Evolutionary conservation across 495 filamentous ascomycete genomes (phyloP), one percentile per base, ranked within the genome.

Genomic region (Parathielavia appendiculata): DNA sequence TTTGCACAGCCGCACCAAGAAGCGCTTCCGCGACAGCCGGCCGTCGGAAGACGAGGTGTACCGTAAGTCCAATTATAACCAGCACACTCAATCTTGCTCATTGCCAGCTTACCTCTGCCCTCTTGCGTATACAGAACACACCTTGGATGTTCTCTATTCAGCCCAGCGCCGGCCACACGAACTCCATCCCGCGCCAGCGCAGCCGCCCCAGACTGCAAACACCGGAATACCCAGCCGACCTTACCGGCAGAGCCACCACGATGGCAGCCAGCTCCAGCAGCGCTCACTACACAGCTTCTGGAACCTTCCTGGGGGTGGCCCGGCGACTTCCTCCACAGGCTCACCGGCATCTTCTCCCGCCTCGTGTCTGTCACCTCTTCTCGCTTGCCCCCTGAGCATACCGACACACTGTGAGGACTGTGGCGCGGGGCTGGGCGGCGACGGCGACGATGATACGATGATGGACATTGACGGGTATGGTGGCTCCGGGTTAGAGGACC

Each of bases 251-350:
- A 56, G 23, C 36, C 64, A 59, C 36, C 64, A 59, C 4, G 59
- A 50, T n/a, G 50, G 40, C 6, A 45, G 4, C 38, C 63, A 66
- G n/a, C 74, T 2, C 38, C 63, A 66, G n/a, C 74, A 79, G 55
- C 67, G 71, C 2, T 76, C 73, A 0, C 63, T 79, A 10, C 76
- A 79, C 58, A 76, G 63, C 64, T 79, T 79, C 61, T 79, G 76
- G 76, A 71, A 71, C 10, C 51, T 79, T 0, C 74, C 74, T 1
- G 52, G 65, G 10, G 26, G 26, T 6, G 6, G 26, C 6, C 60
- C 61, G 1, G 35, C 62, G 22, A 22, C 51, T 14, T 55, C 66
- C n/a, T 55, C 66, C 3, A 16, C 62, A 14, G 36, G 48, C 14
- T 50, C 63, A 17, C 46, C 64, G 0, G 43, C 62, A 12, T 43